Base-by-base conservation (phyloP, 352 stramenopile species). In the Globisporangium radiosum region DNA sequence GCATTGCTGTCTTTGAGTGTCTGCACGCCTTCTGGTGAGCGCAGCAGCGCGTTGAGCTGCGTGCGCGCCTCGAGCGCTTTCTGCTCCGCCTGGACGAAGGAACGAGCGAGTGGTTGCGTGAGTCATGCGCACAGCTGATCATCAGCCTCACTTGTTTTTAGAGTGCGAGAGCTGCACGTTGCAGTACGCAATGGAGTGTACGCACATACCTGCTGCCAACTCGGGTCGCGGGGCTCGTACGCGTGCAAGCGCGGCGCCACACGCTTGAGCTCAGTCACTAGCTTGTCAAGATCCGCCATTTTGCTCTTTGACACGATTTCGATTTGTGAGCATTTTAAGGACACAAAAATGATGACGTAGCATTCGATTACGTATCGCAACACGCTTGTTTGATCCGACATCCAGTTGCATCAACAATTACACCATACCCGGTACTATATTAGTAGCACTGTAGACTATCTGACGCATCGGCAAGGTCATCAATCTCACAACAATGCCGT, bases 211-310 rank as follows among this genome's bases (percentile, higher is more conserved):
- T 86, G 70, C 59, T 87, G 76, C 80, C 78, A 92, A 1, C 64
- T 67, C 3, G 70, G 63, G 33, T 87, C 69, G 13, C 42, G 43
- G 9, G 82, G 82, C 53, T 86, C 76, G 56, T 81, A 92, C 37
- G 66, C 75, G n/a, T 78, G 66, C 40, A 92, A 59, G 8, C 72
- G 75, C 57, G 80, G 80, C 44, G 76, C 69, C 36, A 89, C 17
- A 8, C 66, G 76, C 68, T 78, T 68, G 56, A 92, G 66, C 54
- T 86, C 78, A 36, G 58, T 54, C 36, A 89, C 69, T 15, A 73
- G 63, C 19, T 44, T 64, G 7, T 61, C 60, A 59, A 90, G 57
- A 52, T 76, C 71, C n/a, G 51, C 52, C 56, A 72, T 68, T 5
- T 49, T 52, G 9, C 14, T 51, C 45, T 37, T 50, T 25, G 25